A percentile compares a stretch with the other conserved stretches of the same genome.
Conservation (phyloP, 2,329 filamentous ascomycete species). For the Ilyonectria sp. region DNA sequence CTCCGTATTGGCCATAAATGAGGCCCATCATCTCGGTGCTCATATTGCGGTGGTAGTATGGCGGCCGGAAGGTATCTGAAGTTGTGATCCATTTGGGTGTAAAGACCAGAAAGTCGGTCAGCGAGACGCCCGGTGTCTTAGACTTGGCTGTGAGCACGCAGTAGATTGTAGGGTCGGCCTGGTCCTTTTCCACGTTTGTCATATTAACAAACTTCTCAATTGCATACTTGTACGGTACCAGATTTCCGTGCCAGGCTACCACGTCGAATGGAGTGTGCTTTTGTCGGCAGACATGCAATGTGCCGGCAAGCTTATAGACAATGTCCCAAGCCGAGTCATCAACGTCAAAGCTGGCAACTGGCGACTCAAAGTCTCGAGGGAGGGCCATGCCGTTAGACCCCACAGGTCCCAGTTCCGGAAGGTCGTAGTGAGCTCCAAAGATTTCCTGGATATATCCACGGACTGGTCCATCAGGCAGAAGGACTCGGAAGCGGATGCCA, state of each 20-base stretch:
- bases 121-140: constrained; percentile 65
- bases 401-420: constrained; percentile 80
- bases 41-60: constrained; percentile 76
- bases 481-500: constrained; percentile 76
- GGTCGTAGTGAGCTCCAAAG: constrained; percentile 78
- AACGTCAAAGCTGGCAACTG: constrained; percentile 74
- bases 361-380: constrained; percentile 80
- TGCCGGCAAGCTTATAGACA: constrained; percentile 73
- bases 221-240: constrained; percentile 76
- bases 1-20: constrained; percentile 55
- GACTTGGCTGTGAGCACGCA: constrained; percentile 74
- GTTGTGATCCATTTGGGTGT: constrained; percentile 76
- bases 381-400: constrained; percentile 81
- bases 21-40: constrained; percentile 71
- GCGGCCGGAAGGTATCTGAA: constrained; percentile 73
- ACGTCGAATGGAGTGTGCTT: constrained; percentile 79
- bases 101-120: constrained; percentile 78
- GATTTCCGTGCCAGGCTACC: constrained; percentile 79
- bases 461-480: constrained; percentile 70
- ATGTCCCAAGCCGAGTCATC: constrained; percentile 65
- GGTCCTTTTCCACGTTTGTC: constrained; percentile 61
- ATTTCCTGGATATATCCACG: constrained; percentile 82
- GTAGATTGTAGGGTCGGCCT: constrained; percentile 77
- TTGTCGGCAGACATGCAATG: constrained; percentile 72
- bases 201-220: constrained; percentile 76